phyloP scores from a whole-genome alignment of 768 basidiomycete species.

The Xerocomellus intermedius region DNA sequence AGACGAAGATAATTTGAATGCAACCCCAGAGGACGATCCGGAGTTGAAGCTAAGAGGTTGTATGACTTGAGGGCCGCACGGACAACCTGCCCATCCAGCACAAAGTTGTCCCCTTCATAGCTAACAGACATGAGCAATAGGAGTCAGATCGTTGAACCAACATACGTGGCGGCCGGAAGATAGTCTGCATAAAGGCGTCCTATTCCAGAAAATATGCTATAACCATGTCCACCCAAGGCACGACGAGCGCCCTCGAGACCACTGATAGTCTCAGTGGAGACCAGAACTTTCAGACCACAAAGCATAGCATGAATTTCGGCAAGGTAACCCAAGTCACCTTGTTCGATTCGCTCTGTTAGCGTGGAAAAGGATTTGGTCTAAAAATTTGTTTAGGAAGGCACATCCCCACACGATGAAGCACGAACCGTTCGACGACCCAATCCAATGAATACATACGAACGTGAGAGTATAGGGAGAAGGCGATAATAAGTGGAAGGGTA shows the following conservation, averaged over 20 bases:
- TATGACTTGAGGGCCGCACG: slow-evolving; percentile 67
- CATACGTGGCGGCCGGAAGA: slow-evolving; percentile 62
- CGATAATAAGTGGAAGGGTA: slow-evolving; percentile 77
- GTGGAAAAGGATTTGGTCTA: slow-evolving; percentile 51
- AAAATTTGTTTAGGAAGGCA: neutral
- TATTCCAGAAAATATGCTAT: slow-evolving; percentile 64
- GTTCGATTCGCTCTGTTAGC: slow-evolving; percentile 48
- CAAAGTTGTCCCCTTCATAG: slow-evolving; percentile 79
- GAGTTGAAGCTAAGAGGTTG: slow-evolving; percentile 38
- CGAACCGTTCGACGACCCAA: slow-evolving; percentile 60
- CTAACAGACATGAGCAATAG: slow-evolving; percentile 30
- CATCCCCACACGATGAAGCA: neutral
- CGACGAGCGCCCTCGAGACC: slow-evolving; percentile 67
- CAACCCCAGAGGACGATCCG: slow-evolving; percentile 8
- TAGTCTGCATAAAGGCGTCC: slow-evolving; percentile 65
- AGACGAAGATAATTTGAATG: slow-evolving; percentile 51
- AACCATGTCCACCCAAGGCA: slow-evolving; percentile 78
- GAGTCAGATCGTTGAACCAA: slow-evolving; percentile 1
- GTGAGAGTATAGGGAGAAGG: slow-evolving; percentile 66
- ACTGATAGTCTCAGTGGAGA: slow-evolving; percentile 47
- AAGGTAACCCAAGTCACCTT: slow-evolving; percentile 61
- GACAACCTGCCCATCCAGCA: slow-evolving; percentile 72
- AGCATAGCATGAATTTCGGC: slow-evolving; percentile 71
- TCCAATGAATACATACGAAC: slow-evolving; percentile 65
- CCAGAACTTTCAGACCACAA: slow-evolving; percentile 65